Conservation (phyloP, 257 asterid genomes). For the Leonotis leonurus region DNA sequence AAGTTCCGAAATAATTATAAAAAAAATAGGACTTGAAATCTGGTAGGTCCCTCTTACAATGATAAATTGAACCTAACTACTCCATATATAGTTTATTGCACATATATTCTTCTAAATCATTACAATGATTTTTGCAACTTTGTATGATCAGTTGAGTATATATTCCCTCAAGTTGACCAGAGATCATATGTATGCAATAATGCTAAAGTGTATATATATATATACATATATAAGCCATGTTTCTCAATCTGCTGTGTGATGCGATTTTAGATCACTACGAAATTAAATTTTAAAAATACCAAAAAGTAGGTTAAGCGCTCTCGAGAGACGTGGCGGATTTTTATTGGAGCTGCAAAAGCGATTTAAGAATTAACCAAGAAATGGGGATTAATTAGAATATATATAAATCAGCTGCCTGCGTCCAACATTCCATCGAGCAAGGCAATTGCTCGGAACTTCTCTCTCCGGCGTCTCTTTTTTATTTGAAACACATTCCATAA, state of each 20-base stretch:
- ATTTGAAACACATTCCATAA: too few relatives aligned
- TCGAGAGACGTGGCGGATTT: constrained; percentile 1
- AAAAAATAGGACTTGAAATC: background rate
- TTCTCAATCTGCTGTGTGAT: too few relatives aligned
- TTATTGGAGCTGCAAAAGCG: constrained; percentile 6
- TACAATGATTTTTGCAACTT: constrained; percentile 18
- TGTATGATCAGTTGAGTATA: constrained; percentile 17
- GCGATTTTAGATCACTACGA: too few relatives aligned
- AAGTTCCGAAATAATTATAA: constrained; percentile 6
- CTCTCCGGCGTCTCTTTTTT: too few relatives aligned
- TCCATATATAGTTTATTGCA: constrained; percentile 9
- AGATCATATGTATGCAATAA: background rate
- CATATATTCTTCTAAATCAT: constrained; percentile 16
- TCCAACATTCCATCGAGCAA: constrained; percentile 43
- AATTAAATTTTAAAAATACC: background rate
- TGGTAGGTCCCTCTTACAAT: constrained; percentile 27
- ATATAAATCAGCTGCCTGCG: constrained; percentile 15
- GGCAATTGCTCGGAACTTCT: background rate
- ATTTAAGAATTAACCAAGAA: background rate
- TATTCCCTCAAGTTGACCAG: constrained; percentile 27
- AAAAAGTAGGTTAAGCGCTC: background rate
- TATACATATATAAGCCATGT: too few relatives aligned
- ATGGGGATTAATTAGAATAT: background rate
- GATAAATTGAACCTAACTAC: constrained; percentile 34
- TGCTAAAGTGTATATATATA: too few relatives aligned